Conservation (phyloP, 208 protist genomes). For the Crithidia expoeki region DNA sequence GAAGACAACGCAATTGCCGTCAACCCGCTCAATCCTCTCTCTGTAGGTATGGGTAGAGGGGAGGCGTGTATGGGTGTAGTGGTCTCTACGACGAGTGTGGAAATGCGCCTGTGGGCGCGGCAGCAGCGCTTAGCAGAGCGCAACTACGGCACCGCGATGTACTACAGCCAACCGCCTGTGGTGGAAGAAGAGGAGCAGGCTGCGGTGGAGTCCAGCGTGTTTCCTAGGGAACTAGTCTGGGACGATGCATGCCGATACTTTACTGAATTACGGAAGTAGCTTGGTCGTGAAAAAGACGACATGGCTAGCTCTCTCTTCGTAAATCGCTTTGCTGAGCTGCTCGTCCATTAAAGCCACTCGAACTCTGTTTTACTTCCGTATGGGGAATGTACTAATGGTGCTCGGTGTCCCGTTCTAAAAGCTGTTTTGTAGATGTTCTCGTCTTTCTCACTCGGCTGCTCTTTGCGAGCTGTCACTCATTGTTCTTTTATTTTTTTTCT, state of each 20-base stretch:
- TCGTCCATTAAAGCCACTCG: too few relatives aligned
- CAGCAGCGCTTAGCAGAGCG: neutral
- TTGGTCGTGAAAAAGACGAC: too few relatives aligned
- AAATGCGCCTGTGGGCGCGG: neutral
- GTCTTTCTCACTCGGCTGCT: too few relatives aligned
- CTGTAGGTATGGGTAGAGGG: neutral
- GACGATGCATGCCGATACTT: neutral
- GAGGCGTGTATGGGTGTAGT: neutral
- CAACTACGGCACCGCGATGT: constrained; percentile 17
- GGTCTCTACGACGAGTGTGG: neutral
- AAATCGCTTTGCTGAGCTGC: too few relatives aligned
- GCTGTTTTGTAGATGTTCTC: too few relatives aligned
- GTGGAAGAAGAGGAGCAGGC: neutral
- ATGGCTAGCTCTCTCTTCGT: too few relatives aligned
- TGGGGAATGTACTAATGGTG: too few relatives aligned
- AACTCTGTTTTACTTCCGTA: too few relatives aligned
- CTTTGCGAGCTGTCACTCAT: too few relatives aligned
- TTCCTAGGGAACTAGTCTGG: neutral
- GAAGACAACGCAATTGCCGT: neutral
- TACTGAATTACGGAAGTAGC: neutral
- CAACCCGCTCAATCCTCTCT: neutral
- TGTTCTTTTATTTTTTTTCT: too few relatives aligned
- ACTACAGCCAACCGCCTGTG: constrained; percentile 8
- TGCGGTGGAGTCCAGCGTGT: neutral
- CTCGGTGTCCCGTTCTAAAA: too few relatives aligned